phyloP scores from a whole-genome alignment of 345 rosid genomes.

The Arabis hirsuta region DNA sequence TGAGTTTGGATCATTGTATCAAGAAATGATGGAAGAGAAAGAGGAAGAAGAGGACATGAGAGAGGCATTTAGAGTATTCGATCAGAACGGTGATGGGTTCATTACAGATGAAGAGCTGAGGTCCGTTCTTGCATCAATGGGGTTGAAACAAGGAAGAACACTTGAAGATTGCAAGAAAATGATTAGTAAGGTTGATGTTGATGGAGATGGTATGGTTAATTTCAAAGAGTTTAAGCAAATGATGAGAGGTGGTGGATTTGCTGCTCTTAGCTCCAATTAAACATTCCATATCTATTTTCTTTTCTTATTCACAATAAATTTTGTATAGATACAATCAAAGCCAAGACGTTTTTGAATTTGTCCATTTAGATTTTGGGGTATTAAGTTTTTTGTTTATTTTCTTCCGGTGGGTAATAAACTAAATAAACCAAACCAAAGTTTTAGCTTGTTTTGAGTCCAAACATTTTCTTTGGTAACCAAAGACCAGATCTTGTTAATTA shows the following conservation, averaged over 20 bases:
- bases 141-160: constrained; percentile 49
- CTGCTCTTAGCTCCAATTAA: constrained; percentile 61
- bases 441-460: no score
- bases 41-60: constrained; percentile 46
- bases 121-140: constrained; percentile 46
- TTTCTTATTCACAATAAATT: not conserved
- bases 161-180: constrained; percentile 46
- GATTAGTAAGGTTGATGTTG: constrained; percentile 45
- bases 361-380: not conserved
- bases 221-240: constrained; percentile 46
- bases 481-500: no score
- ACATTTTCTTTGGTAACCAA: no score
- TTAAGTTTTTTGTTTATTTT: no score
- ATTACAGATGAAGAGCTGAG: constrained; percentile 45
- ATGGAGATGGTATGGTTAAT: constrained; percentile 49
- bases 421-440: no score
- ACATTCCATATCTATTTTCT: not conserved
- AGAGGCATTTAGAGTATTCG: constrained; percentile 47
- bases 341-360: constrained; percentile 17
- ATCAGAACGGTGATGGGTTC: constrained; percentile 47
- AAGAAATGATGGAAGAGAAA: constrained; percentile 45
- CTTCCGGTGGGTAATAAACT: no score
- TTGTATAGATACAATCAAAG: constrained; percentile 12
- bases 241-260: constrained; percentile 64
- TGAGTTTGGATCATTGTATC: constrained; percentile 41